Evolutionary conservation across 352 stramenopile species (phyloP).

Genomic region (Pythium myriotylum): DNA sequence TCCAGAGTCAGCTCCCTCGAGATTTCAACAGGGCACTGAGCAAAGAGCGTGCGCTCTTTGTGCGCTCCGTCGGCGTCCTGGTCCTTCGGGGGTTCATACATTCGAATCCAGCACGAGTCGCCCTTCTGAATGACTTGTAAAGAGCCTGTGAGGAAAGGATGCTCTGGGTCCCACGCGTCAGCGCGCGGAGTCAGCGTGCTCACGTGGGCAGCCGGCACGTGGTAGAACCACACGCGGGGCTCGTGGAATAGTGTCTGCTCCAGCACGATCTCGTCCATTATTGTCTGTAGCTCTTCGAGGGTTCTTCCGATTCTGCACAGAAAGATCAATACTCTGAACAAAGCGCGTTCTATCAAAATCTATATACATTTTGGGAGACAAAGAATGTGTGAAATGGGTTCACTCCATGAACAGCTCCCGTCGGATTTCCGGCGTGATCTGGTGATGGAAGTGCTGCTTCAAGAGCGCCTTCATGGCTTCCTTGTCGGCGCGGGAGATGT

Average conservation of each 20-base stretch:
- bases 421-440: conserved; percentile 98
- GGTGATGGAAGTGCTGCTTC: conserved; percentile 92
- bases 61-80: not conserved
- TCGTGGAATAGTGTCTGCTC: conserved; percentile 81
- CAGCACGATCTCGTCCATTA: conserved; percentile 33
- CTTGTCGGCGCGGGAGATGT: conserved; percentile 95
- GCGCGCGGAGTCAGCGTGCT: conserved; percentile 73
- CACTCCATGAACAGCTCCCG: conserved; percentile 94
- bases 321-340: conserved; percentile 30
- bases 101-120: conserved; percentile 71
- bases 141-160: conserved; percentile 78
- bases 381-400: conserved; percentile 9
- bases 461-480: conserved; percentile 94
- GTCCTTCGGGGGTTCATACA: conserved; percentile 65
- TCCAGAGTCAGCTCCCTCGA: conserved; percentile 59
- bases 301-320: not conserved
- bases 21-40: conserved; percentile 79
- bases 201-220: conserved; percentile 68
- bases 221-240: conserved; percentile 85
- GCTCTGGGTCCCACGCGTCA: conserved; percentile 80
- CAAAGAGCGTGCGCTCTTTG: conserved; percentile 55
- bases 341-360: conserved; percentile 31
- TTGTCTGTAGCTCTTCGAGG: not conserved
- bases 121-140: conserved; percentile 71
- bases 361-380: conserved; percentile 31